phyloP scores from a whole-genome alignment of 495 filamentous ascomycete genomes.

The Aspergillus wentii region DNA sequence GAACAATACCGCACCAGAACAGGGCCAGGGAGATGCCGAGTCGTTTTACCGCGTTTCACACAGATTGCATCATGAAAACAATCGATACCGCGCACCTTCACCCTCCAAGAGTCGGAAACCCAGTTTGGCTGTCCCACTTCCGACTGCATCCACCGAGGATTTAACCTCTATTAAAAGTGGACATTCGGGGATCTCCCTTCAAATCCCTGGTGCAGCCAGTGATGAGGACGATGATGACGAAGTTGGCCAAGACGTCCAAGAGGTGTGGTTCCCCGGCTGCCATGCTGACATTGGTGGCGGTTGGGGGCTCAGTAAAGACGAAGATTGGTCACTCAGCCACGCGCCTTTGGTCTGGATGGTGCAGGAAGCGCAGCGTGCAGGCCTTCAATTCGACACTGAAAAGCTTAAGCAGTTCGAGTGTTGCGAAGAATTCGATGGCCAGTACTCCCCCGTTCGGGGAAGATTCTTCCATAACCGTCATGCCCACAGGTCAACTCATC shows the following conservation, averaged over 20 bases:
- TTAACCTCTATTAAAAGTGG: constrained; percentile 31
- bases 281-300: constrained; percentile 85
- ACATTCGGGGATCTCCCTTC: constrained; percentile 35
- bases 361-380: constrained; percentile 68
- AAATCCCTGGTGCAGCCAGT: constrained; percentile 17
- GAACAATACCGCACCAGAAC: constrained; percentile 5
- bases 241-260: constrained; percentile 70
- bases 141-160: constrained; percentile 26
- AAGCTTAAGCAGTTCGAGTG: constrained; percentile 66
- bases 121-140: constrained; percentile 27
- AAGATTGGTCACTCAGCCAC: constrained; percentile 62
- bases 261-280: constrained; percentile 79
- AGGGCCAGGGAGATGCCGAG: constrained; percentile 20
- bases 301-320: constrained; percentile 58
- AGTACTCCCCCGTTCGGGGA: constrained; percentile 39
- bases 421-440: constrained; percentile 43
- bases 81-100: constrained; percentile 38
- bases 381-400: constrained; percentile 62
- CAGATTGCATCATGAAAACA: constrained; percentile 16
- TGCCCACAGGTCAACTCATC: constrained; percentile 16
- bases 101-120: constrained; percentile 8
- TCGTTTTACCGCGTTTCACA: constrained; percentile 31
- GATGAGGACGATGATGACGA: constrained; percentile 45
- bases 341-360: constrained; percentile 82
- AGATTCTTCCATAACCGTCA: constrained; percentile 32